These are phyloP conservation scores for Aureobasidium lini DNA, from an alignment of 2,329 filamentous ascomycete species.

Conservation along the genomic window DNA sequence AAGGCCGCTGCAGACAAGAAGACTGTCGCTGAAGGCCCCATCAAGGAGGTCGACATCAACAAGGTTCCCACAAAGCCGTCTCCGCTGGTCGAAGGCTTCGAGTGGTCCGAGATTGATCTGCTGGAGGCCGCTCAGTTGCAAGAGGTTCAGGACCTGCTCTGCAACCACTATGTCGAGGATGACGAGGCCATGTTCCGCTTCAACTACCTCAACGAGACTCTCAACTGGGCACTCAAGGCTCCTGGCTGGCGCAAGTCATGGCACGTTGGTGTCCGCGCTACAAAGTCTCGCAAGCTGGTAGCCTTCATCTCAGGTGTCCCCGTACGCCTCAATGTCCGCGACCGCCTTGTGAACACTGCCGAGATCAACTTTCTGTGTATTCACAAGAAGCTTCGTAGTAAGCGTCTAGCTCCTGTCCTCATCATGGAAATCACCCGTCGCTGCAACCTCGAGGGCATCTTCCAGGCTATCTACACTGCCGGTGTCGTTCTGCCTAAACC, in stretches of 20 bases:
- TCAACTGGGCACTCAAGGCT: constrained; percentile 91
- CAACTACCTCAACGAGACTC: constrained; percentile 82
- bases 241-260: constrained; percentile 91
- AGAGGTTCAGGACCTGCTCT: constrained; percentile 86
- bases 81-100: constrained; percentile 72
- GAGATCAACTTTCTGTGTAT: constrained; percentile 99
- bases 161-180: constrained; percentile 95
- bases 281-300: constrained; percentile 76
- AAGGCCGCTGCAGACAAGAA: constrained; percentile 42
- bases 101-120: constrained; percentile 90
- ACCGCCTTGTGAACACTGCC: constrained; percentile 66
- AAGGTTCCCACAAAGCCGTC: constrained; percentile 71
- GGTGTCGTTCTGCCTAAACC: constrained; percentile 87
- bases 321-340: constrained; percentile 70
- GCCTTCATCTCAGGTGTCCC: constrained; percentile 95
- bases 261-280: constrained; percentile 87
- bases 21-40: constrained; percentile 66
- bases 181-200: constrained; percentile 96
- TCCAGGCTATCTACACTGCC: constrained; percentile 93
- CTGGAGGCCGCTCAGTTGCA: constrained; percentile 63
- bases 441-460: constrained; percentile 79
- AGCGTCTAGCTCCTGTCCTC: constrained; percentile 84
- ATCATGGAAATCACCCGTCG: constrained; percentile 97
- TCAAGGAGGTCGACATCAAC: constrained; percentile 71
- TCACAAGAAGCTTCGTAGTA: constrained; percentile 93